Conservation (phyloP, 805 yeast genomes). For the Candida silvicultrix region DNA sequence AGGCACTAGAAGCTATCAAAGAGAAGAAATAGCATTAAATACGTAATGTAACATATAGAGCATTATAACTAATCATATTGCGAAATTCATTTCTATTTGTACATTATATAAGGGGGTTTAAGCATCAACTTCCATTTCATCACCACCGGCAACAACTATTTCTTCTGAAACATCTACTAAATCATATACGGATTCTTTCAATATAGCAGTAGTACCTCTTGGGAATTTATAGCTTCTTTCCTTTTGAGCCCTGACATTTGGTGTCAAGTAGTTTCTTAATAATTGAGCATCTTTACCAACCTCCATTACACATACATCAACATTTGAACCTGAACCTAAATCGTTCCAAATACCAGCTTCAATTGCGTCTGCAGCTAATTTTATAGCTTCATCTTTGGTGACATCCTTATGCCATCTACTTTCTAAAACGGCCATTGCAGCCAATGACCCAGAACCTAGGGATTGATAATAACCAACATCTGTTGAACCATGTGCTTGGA, state of each 20-base stretch:
- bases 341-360: constrained; percentile 99
- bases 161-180: constrained; percentile 67
- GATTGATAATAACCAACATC: constrained; percentile 93
- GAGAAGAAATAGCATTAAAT: not conserved
- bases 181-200: constrained; percentile 60
- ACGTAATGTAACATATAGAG: not conserved
- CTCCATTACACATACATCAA: constrained; percentile 96
- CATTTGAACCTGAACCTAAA: constrained; percentile 97
- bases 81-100: not conserved
- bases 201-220: constrained; percentile 90
- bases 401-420: constrained; percentile 76
- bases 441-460: constrained; percentile 93
- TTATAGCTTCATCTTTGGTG: constrained; percentile 85
- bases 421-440: constrained; percentile 97
- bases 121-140: constrained; percentile 45
- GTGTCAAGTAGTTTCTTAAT: constrained; percentile 82
- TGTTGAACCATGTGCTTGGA: constrained; percentile 97
- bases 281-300: constrained; percentile 81
- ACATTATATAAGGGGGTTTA: not conserved
- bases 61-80: not conserved
- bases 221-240: constrained; percentile 78
- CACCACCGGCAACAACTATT: constrained; percentile 34
- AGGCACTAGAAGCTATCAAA: constrained; percentile 35
- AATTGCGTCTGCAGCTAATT: constrained; percentile 85
- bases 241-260: constrained; percentile 82